Base-by-base conservation (phyloP, 2,329 filamentous ascomycete species). In the Tolypocladium pustulatum region DNA sequence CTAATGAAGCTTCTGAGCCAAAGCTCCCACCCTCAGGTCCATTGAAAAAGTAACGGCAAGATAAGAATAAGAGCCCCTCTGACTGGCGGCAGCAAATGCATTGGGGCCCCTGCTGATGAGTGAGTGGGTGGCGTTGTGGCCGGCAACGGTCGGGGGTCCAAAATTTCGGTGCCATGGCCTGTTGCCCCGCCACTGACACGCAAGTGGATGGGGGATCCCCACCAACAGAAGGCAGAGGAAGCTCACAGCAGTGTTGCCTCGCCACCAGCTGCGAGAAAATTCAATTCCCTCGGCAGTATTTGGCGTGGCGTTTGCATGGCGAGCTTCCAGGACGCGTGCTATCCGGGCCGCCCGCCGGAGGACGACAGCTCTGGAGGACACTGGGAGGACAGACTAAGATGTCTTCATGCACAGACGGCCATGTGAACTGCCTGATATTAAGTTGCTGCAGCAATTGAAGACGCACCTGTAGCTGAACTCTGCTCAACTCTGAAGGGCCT, bases 191-290 rank as follows among this genome's bases (percentile, higher is more conserved):
- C 49, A 53, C 49, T 52, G 49, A 52, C 49, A 52, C n/a, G 30
- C 49, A 34, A 34, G 30, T n/a, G 49, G 30, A 36, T 15, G 49
- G 17, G 6, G 1, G 20, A 53, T 53, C 20, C 49, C 49, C 49
- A 53, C 49, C 49, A 9, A 22, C 30, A 36, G 49, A 53, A 36
- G 49, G 49, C 49, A 53, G 49, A 22, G 30, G 49, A 53, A 53
- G 49, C 30, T 12, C 30, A 12, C 20, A 53, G 49, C 49, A 25
- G 57, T 57, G 59, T 60, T 62, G 60, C 43, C 58, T 58, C 52
- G 61, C 41, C 58, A 61, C 51, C 59, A 22, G 58, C 58, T 55
- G 56, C 54, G 54, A 61, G 46, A 60, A 54, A 58, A 57, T 52
- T 57, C 46, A 58, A 57, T 52, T 51, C 20, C 10, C 17, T 15